Evolutionary conservation across 768 basidiomycete species (phyloP), one percentile per base, ranked within the genome.

Genomic region (Dendrothele bispora): DNA sequence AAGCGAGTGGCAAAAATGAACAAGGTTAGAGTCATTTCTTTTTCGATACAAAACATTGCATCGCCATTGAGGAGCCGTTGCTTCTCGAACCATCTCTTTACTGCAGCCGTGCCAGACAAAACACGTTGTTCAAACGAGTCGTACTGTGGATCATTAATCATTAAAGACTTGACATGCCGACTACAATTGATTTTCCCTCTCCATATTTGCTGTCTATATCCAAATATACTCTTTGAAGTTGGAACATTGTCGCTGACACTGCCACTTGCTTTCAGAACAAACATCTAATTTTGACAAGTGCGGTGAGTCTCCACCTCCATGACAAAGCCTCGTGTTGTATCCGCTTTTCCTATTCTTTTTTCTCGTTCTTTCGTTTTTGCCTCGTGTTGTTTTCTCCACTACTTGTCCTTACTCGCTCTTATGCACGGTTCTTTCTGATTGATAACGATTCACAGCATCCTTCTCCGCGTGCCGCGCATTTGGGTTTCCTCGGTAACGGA

Each of bases 401-500:
- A 26, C 22, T n/a, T n/a, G n/a, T n/a, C n/a, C n/a, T n/a, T n/a
- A n/a, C n/a, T n/a, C n/a, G n/a, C n/a, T n/a, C n/a, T n/a, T n/a
- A n/a, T n/a, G n/a, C n/a, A n/a, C n/a, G n/a, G n/a, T n/a, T n/a
- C n/a, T n/a, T n/a, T n/a, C n/a, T n/a, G n/a, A n/a, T n/a, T n/a
- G n/a, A n/a, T n/a, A n/a, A n/a, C n/a, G n/a, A n/a, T n/a, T n/a
- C n/a, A 26, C 66, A 89, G 80, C 93, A 97, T 67, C 93, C 93
- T 15, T 91, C 88, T 24, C 94, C 93, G 5, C 68, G 83, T 15
- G 84, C 87, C 44, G 93, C 87, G 3, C 67, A 77, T 53, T 76
- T 77, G 48, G 93, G 94, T 8, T 97, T 95, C 71, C 64, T 91
- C 53, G 92, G 91, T 40, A 95, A 94, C 63, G 82, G 81, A 41